Percentiles rank a stretch among this genome's conserved stretches.
phyloP scores from a whole-genome alignment of 495 filamentous ascomycete genomes.

The Neurospora africana region DNA sequence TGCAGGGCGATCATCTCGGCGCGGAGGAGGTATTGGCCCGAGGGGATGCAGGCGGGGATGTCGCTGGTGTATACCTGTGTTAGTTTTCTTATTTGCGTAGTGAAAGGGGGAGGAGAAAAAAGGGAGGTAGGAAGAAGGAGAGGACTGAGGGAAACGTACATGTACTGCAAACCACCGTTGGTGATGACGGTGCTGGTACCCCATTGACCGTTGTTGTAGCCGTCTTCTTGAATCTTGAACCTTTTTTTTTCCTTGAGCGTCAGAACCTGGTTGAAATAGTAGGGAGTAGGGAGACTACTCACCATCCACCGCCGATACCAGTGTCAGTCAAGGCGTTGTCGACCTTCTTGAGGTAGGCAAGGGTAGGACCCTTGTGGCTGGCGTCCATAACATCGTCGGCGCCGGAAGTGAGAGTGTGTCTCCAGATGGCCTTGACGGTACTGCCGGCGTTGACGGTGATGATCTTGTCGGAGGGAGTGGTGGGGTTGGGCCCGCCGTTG shows the following conservation, averaged over 20 bases:
- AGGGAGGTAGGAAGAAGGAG: not conserved
- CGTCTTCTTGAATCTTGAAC: conserved; percentile 25
- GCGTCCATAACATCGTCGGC: conserved; percentile 39
- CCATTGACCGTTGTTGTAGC: conserved; percentile 26
- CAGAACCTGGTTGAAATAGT: no score
- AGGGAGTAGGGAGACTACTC: not conserved
- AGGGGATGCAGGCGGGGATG: conserved; percentile 35
- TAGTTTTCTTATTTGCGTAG: no score
- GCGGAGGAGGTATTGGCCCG: conserved; percentile 29
- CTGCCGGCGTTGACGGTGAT: conserved; percentile 40
- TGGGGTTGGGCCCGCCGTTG: conserved; percentile 48
- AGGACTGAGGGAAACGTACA: conserved; percentile 8
- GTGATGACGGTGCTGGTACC: conserved; percentile 34
- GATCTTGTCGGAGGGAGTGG: conserved; percentile 29
- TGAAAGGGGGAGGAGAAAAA: not conserved
- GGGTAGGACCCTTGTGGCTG: conserved; percentile 38
- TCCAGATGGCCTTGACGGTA: conserved; percentile 38
- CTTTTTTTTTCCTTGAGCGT: not conserved
- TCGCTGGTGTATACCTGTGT: no score
- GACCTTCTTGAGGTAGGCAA: conserved; percentile 44
- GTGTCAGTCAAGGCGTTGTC: conserved; percentile 30
- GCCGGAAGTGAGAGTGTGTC: conserved; percentile 38
- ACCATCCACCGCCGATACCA: conserved; percentile 38
- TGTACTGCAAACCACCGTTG: conserved; percentile 33
- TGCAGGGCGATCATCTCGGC: conserved; percentile 41